Base-by-base conservation (phyloP, 2,329 filamentous ascomycete genomes). In the Claviceps humidiphila region DNA sequence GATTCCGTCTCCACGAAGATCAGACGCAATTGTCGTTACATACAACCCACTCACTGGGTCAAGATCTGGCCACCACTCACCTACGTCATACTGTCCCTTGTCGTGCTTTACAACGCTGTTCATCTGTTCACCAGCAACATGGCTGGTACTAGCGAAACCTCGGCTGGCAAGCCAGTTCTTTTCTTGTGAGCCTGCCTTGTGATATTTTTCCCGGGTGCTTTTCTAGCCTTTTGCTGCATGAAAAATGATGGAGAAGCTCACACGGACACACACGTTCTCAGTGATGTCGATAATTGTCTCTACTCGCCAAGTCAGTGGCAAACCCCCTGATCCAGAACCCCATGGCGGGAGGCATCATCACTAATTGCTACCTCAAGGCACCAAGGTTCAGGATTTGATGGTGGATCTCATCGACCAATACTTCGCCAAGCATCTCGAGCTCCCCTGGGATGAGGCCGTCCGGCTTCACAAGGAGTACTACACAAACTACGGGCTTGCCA, bases 281-380 rank as follows among this genome's bases (percentile, higher is more conserved):
- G 96, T 64, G 93, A 98, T 66, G 97, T 98, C 64, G 93, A 98
- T 75, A 98, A 98, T 65, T 98, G 94, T 70, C 80, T 97, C 52
- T 97, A 96, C 63, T 82, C 90, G 0, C 89, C 85, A 69, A 90
- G 87, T 89, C 64, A 68, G 78, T 65, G 45, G 45, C 3, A 47
- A 7, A 4, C 26, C 11, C 41, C 17, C 9, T 5, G 11, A 9
- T 47, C n/a, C 6, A 39, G 5, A 7, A 16, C 2, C 30, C 43
- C 7, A 4, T 26, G 20, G 20, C 50, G 13, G 43, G 50, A 26
- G 40, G 14, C 7, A n/a, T n/a, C 20, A 46, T 30, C 22, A 45
- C 56, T 56, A 47, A 56, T 37, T 34, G 20, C 30, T 6, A 20
- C 9, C 40, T 40, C 9, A 55, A 84, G 86, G 79, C 64, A 81